phyloP scores from a whole-genome alignment of 1,284 basidiomycete species.

The Megacollybia platyphylla region DNA sequence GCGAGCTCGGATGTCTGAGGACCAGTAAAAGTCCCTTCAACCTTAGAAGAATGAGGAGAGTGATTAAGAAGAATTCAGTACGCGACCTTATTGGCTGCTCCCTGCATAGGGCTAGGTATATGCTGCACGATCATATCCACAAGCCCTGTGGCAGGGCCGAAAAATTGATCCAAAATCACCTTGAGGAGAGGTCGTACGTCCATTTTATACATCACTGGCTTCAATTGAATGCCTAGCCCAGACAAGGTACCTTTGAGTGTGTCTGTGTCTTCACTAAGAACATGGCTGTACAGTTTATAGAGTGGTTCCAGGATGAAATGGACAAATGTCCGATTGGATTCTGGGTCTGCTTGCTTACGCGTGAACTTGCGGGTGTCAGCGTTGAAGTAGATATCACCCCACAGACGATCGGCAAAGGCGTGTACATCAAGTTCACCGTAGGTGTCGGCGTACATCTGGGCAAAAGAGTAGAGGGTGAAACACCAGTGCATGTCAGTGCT shows the following conservation, averaged over 20 bases:
- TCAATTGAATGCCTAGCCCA: constrained; percentile 75
- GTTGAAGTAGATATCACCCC: constrained; percentile 98
- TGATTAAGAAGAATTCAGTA: not conserved
- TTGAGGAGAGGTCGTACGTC: constrained; percentile 92
- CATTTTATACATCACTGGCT: constrained; percentile 95
- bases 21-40: constrained; percentile 77
- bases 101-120: constrained; percentile 75
- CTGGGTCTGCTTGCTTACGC: constrained; percentile 72
- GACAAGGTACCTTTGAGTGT: constrained; percentile 74
- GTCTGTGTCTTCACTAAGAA: constrained; percentile 86
- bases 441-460: constrained; percentile 91
- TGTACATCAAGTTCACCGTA: constrained; percentile 63
- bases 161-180: constrained; percentile 91
- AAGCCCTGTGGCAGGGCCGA: constrained; percentile 80
- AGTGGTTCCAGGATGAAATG: constrained; percentile 95
- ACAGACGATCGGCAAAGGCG: constrained; percentile 77
- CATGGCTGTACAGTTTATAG: constrained; percentile 95
- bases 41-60: constrained; percentile 21
- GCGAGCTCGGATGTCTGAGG: constrained; percentile 74
- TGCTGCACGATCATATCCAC: constrained; percentile 88
- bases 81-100: constrained; percentile 57
- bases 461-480: constrained; percentile 91
- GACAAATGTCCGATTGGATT: constrained; percentile 81
- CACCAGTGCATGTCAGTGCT: constrained; percentile 97
- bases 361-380: constrained; percentile 78